phyloP scores from a whole-genome alignment of 1,284 basidiomycete species.

The Nidula niveotomentosa region DNA sequence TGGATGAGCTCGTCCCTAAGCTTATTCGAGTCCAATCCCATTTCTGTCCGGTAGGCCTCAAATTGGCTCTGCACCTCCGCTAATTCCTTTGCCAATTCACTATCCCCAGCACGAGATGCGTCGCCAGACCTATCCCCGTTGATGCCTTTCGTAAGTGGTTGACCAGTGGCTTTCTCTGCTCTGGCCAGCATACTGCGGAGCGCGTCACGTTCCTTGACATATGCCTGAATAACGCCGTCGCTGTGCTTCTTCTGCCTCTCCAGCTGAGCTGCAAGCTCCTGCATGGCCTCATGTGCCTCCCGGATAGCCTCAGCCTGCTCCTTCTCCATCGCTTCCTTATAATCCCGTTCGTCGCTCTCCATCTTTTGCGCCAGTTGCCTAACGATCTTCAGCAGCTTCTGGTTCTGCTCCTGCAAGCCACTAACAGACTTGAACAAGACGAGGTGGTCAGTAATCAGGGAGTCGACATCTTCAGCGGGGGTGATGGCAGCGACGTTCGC shows the following conservation, averaged over 20 bases:
- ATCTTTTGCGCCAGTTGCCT: constrained; percentile 79
- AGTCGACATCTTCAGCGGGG: constrained; percentile 64
- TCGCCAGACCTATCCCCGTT: constrained; percentile 29
- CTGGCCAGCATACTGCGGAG: constrained; percentile 74
- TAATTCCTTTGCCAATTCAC: constrained; percentile 52
- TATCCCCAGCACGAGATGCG: constrained; percentile 8
- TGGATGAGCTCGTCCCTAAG: constrained; percentile 68
- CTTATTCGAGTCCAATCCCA: constrained; percentile 68
- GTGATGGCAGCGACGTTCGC: constrained; percentile 32
- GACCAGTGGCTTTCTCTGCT: constrained; percentile 33
- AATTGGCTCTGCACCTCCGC: constrained; percentile 75
- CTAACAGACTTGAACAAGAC: constrained; percentile 86
- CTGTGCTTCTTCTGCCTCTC: constrained; percentile 67
- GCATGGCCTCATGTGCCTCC: constrained; percentile 87
- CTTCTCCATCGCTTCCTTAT: constrained; percentile 59
- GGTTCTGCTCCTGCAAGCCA: constrained; percentile 87
- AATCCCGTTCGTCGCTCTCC: constrained; percentile 75
- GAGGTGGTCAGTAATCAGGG: constrained; percentile 87
- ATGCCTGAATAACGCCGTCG: constrained; percentile 74
- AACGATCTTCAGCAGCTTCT: constrained; percentile 82
- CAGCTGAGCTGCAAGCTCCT: constrained; percentile 75
- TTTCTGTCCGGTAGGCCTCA: constrained; percentile 78
- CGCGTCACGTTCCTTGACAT: constrained; percentile 87
- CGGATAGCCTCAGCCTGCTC: constrained; percentile 82
- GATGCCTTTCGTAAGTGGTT: constrained; percentile 20